A percentile compares a stretch with the other conserved stretches of the same genome.
Conservation (phyloP, 2,329 filamentous ascomycete species). For the Arthrobotrys sphaeroides region DNA sequence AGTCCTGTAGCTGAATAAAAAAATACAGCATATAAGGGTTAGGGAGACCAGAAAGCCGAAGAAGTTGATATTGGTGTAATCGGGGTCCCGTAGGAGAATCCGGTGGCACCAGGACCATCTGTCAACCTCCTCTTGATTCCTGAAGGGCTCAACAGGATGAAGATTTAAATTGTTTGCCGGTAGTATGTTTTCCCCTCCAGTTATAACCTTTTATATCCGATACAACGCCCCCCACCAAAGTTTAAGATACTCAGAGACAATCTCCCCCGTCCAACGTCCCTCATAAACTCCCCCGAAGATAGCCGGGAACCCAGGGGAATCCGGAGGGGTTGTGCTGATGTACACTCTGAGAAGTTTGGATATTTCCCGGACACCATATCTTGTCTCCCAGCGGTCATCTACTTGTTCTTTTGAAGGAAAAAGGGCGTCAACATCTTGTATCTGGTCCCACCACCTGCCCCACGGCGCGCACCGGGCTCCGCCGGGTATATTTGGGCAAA, state of each 20-base stretch:
- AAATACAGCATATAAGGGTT: not conserved
- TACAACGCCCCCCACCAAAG: not conserved
- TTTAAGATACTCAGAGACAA: not conserved
- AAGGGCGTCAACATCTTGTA: not conserved
- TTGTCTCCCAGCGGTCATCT: not conserved
- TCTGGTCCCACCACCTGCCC: not conserved
- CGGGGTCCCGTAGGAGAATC: not conserved
- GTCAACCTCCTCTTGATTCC: not conserved
- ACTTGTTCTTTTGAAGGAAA: not conserved
- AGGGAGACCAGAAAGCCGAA: not conserved
- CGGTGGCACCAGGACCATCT: not conserved
- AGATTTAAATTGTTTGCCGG: no score
- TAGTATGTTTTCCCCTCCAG: not conserved
- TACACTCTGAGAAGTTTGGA: not conserved
- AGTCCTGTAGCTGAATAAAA: not conserved
- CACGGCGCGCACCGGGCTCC: not conserved
- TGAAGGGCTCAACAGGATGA: no score
- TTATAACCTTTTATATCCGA: not conserved
- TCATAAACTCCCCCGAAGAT: not conserved
- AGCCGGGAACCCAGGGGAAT: no score
- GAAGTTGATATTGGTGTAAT: constrained; percentile 7
- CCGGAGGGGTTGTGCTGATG: no score
- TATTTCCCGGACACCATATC: not conserved
- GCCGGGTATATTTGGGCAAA: not conserved
- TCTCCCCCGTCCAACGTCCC: not conserved